These are phyloP conservation scores for Kodamaea laetipori DNA, from an alignment of 805 yeast genomes.

Conservation along the genomic window DNA sequence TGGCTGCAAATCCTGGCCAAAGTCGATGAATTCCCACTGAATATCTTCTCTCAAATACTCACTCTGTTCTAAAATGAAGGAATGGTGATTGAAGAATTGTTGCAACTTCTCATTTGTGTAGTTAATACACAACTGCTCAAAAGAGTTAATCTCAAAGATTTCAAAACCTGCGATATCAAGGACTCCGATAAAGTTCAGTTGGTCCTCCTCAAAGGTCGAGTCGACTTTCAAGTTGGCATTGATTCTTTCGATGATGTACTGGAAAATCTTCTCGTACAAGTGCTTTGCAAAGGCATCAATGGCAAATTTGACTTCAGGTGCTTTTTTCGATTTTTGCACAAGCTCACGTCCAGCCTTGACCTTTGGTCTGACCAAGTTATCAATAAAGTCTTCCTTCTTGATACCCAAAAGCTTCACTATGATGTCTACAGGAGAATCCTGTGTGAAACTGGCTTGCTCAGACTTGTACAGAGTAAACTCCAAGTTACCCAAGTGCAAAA, in stretches of 20 bases:
- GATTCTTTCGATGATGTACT: slow-evolving; percentile 70
- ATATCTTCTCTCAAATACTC: slow-evolving; percentile 61
- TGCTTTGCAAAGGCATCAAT: slow-evolving; percentile 88
- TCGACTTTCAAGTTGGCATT: slow-evolving; percentile 57
- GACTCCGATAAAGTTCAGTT: slow-evolving; percentile 52
- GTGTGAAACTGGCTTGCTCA: slow-evolving; percentile 73
- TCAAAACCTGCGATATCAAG: slow-evolving; percentile 66
- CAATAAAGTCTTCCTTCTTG: slow-evolving; percentile 49
- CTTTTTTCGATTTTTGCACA: slow-evolving; percentile 76
- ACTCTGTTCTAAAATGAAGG: slow-evolving; percentile 61
- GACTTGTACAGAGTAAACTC: slow-evolving; percentile 65
- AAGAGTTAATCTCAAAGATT: slow-evolving; percentile 57
- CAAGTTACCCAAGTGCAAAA: slow-evolving; percentile 84
- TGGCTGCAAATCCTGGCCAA: slow-evolving; percentile 91
- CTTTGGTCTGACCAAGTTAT: slow-evolving; percentile 69
- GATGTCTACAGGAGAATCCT: slow-evolving; percentile 49
- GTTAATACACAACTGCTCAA: slow-evolving; percentile 62
- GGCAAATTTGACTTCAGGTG: slow-evolving; percentile 76
- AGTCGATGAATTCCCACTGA: slow-evolving; percentile 79
- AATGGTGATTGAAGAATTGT: slow-evolving; percentile 63
- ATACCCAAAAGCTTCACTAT: slow-evolving; percentile 71
- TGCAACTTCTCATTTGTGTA: slow-evolving; percentile 62
- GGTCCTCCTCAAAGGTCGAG: slow-evolving; percentile 29
- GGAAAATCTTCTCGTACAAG: slow-evolving; percentile 81
- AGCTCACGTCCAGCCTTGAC: slow-evolving; percentile 90